A percentile compares a stretch with the other conserved stretches of the same genome.
phyloP scores from a whole-genome alignment of 2,329 filamentous ascomycete genomes.

The Triangularia setosa region DNA sequence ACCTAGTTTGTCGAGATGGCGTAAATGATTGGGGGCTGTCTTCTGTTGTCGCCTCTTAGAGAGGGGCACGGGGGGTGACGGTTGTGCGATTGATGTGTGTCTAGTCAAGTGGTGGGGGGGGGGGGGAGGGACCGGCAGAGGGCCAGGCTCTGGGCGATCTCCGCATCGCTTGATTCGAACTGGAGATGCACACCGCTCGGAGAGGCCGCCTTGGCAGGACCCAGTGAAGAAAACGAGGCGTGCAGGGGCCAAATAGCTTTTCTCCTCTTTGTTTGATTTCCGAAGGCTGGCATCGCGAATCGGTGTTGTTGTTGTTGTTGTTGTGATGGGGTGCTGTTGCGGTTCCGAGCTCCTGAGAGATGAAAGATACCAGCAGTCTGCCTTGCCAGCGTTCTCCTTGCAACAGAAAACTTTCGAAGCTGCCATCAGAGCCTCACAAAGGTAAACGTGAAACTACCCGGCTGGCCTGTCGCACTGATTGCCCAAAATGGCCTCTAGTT shows the following conservation, averaged over 20 bases:
- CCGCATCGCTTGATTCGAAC: not conserved
- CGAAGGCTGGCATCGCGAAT: not conserved
- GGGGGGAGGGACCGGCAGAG: no score
- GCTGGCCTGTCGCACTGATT: constrained; percentile 21
- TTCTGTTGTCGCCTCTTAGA: not conserved
- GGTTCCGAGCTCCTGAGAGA: not conserved
- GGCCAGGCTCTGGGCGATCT: not conserved
- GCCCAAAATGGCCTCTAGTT: constrained; percentile 19
- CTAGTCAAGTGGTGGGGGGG: not conserved
- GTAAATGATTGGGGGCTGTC: constrained; percentile 1
- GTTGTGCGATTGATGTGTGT: not conserved
- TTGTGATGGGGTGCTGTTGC: not conserved
- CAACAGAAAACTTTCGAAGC: not conserved
- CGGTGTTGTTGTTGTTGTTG: not conserved
- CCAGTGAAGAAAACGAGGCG: not conserved
- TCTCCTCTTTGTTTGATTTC: not conserved
- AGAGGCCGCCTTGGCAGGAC: constrained; percentile 23
- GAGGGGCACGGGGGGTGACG: not conserved
- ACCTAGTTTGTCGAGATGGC: not conserved
- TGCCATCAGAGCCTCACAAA: not conserved
- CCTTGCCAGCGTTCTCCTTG: not conserved
- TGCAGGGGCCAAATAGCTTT: constrained; percentile 9
- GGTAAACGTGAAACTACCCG: not conserved
- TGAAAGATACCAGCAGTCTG: not conserved
- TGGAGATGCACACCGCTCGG: constrained; percentile 15